These are phyloP conservation scores for Penicillium samsonianum DNA, from an alignment of 495 filamentous ascomycete genomes.

Conservation along the genomic window DNA sequence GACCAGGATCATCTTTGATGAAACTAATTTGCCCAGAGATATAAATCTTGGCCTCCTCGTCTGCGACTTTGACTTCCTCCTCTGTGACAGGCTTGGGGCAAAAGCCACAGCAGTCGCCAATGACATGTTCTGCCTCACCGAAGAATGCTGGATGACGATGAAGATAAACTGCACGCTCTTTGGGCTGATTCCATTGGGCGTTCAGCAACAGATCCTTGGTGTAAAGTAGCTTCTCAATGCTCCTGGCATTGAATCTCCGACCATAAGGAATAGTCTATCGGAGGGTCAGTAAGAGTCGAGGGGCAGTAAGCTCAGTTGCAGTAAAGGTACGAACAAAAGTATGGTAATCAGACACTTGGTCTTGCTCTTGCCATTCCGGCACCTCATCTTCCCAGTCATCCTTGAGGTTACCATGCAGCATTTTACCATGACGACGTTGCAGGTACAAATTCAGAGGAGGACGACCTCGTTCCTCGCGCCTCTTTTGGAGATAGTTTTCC, in stretches of 20 bases:
- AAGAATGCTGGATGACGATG: conserved; percentile 81
- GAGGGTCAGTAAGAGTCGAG: conserved; percentile 2
- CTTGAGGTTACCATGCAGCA: conserved; percentile 64
- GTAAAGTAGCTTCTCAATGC: conserved; percentile 76
- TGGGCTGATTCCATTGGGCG: conserved; percentile 77
- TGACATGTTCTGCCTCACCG: conserved; percentile 64
- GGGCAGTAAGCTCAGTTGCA: neutral
- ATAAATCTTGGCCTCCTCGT: conserved; percentile 70
- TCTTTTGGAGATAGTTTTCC: conserved; percentile 63
- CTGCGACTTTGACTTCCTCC: conserved; percentile 67
- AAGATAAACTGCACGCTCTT: conserved; percentile 68
- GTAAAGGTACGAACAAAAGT: conserved; percentile 52
- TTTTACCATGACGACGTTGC: conserved; percentile 20
- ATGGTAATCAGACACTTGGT: conserved; percentile 75
- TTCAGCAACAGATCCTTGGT: conserved; percentile 81
- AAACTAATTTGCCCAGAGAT: conserved; percentile 70
- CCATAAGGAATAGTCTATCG: conserved; percentile 70
- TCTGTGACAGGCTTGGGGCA: conserved; percentile 68
- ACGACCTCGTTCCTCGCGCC: conserved; percentile 68
- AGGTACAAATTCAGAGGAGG: conserved; percentile 39
- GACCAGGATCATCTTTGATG: conserved; percentile 75
- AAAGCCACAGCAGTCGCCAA: conserved; percentile 75
- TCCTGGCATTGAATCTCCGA: conserved; percentile 63
- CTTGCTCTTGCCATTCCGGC: conserved; percentile 74
- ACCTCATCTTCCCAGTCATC: conserved; percentile 70